Conservation (phyloP, 2,329 filamentous ascomycete species). For the Rachicladosporium sp. region DNA sequence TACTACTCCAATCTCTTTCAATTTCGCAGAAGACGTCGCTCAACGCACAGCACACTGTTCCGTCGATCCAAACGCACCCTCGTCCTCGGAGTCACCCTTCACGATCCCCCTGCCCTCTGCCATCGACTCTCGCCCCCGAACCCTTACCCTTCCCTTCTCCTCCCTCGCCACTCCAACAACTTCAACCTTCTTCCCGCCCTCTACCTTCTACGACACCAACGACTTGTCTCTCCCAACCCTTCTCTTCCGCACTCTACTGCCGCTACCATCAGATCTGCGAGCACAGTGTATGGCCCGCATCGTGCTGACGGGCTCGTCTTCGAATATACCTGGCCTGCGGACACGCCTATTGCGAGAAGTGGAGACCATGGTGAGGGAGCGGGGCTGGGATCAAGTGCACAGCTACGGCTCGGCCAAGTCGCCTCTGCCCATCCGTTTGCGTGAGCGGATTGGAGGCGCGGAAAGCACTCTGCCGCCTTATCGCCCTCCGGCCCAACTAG, state of each 20-base stretch:
- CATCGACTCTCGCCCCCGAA: too few species aligned
- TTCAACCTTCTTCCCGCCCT: slow-evolving; percentile 55
- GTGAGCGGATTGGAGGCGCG: neutral
- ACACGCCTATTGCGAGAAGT: slow-evolving; percentile 60
- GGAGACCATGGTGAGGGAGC: too few species aligned
- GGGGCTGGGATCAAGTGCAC: slow-evolving; percentile 66
- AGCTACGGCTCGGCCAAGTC: slow-evolving; percentile 47
- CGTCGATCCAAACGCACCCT: too few species aligned
- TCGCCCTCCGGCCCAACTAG: neutral
- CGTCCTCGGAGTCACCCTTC: neutral
- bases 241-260: slow-evolving; percentile 62
- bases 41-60: slow-evolving; percentile 62
- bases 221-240: slow-evolving; percentile 68
- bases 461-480: neutral
- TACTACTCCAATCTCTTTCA: slow-evolving; percentile 36
- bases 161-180: slow-evolving; percentile 65
- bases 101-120: slow-evolving; percentile 25
- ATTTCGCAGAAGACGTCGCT: slow-evolving; percentile 70
- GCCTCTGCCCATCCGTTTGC: slow-evolving; percentile 1
- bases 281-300: slow-evolving; percentile 80
- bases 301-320: slow-evolving; percentile 71
- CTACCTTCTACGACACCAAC: slow-evolving; percentile 55
- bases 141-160: slow-evolving; percentile 54
- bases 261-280: slow-evolving; percentile 69
- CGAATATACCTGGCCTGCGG: slow-evolving; percentile 67